A percentile compares a stretch with the other conserved stretches of the same genome.
Evolutionary conservation across 202 grass and related monocot species (phyloP).

Genomic region (Cymbopogon flexuosus): DNA sequence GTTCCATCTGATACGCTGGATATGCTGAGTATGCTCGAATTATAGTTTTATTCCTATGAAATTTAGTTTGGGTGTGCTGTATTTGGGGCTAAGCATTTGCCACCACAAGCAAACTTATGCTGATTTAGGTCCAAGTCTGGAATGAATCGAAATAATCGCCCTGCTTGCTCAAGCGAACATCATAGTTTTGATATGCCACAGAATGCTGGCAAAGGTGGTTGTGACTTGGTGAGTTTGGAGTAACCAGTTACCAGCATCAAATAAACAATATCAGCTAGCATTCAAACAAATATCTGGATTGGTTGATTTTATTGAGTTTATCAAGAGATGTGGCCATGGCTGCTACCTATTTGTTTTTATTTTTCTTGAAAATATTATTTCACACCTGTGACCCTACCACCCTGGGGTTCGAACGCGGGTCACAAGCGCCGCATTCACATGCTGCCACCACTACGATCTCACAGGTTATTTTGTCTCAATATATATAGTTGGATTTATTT

Average conservation of each 20-base stretch:
- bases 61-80: conserved; percentile 16
- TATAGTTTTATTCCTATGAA: not conserved
- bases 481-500: not conserved
- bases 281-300: not conserved
- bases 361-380: not conserved
- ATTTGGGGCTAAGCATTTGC: not conserved
- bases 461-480: not conserved
- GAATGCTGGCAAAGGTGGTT: not conserved
- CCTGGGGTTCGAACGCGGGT: not conserved
- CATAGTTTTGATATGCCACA: not conserved
- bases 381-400: not conserved
- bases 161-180: not conserved
- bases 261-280: not conserved
- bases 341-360: not conserved
- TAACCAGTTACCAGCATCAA: not conserved
- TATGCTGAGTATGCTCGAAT: not conserved
- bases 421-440: not conserved
- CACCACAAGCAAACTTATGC: not conserved
- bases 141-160: not conserved
- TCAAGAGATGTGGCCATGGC: not conserved
- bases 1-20: conserved; percentile 21
- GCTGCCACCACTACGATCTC: not conserved
- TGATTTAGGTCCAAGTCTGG: not conserved
- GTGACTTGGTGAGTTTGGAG: not conserved
- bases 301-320: conserved; percentile 2